These are phyloP conservation scores for Aspergillus phoenicis DNA, from an alignment of 2,329 filamentous ascomycete genomes.

Conservation along the genomic window DNA sequence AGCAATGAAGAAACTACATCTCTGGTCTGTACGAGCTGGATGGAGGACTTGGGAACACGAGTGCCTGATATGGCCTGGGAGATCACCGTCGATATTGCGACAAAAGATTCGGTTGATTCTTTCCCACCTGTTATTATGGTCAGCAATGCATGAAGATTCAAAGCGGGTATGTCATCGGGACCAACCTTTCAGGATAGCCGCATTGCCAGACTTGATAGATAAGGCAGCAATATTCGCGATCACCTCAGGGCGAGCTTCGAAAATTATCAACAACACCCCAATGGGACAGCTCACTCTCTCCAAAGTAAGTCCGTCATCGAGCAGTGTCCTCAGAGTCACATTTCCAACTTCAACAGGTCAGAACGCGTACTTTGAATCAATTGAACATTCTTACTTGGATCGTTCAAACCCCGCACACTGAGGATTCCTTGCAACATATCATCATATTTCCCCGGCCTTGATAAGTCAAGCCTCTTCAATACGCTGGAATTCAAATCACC, in stretches of 20 bases:
- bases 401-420: slow-evolving; percentile 79
- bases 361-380: background rate
- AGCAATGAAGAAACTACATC: slow-evolving; percentile 90
- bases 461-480: slow-evolving; percentile 83
- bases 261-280: slow-evolving; percentile 96
- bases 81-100: slow-evolving; percentile 84
- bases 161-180: slow-evolving; percentile 25
- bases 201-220: slow-evolving; percentile 95
- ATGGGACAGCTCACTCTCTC: slow-evolving; percentile 93
- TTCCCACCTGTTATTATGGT: slow-evolving; percentile 68
- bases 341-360: slow-evolving; percentile 66
- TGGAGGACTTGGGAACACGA: slow-evolving; percentile 77
- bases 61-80: slow-evolving; percentile 73
- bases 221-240: slow-evolving; percentile 97
- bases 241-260: slow-evolving; percentile 95
- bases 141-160: slow-evolving; percentile 7
- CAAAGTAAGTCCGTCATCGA: slow-evolving; percentile 83
- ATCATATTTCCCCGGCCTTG: slow-evolving; percentile 87
- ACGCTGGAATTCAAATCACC: slow-evolving; percentile 80
- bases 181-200: slow-evolving; percentile 92
- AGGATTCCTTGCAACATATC: slow-evolving; percentile 96
- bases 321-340: slow-evolving; percentile 76
- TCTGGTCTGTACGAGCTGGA: slow-evolving; percentile 91
- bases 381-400: slow-evolving; percentile 70
- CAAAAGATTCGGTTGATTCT: slow-evolving; percentile 93